Conservation (phyloP, 495 filamentous ascomycete genomes). For the Neurospora sp. region DNA sequence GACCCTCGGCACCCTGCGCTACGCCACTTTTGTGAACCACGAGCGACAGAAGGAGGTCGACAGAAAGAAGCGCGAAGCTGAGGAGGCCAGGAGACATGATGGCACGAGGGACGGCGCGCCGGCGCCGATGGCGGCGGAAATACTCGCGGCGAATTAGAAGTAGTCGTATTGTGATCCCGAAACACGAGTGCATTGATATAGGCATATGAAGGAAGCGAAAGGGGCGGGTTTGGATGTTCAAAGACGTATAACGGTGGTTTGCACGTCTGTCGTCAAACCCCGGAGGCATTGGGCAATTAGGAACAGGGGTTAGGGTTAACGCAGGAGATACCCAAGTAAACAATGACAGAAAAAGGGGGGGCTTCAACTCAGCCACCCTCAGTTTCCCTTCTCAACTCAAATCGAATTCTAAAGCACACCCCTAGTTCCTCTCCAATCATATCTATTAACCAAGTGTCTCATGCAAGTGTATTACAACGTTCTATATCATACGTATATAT, state of each 20-base stretch:
- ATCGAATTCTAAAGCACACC: neutral
- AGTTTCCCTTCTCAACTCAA: neutral
- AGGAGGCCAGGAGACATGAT: slow-evolving; percentile 22
- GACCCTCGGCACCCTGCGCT: slow-evolving; percentile 38
- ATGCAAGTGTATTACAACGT: neutral
- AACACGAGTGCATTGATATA: neutral
- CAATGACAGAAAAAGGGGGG: neutral
- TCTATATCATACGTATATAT: neutral
- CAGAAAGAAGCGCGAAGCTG: slow-evolving; percentile 18
- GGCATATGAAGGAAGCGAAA: neutral
- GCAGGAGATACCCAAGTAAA: neutral
- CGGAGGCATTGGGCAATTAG: neutral
- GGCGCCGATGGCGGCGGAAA: slow-evolving; percentile 33
- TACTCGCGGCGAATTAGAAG: slow-evolving; percentile 34
- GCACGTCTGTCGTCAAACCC: neutral
- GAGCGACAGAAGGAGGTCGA: slow-evolving; percentile 31
- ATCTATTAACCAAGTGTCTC: neutral
- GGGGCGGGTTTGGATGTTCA: neutral
- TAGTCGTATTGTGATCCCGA: neutral
- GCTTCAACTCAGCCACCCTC: neutral
- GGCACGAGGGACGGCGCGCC: slow-evolving; percentile 28
- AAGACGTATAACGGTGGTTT: neutral
- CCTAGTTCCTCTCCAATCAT: neutral
- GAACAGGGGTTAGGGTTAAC: neutral
- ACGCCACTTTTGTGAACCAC: slow-evolving; percentile 35